These are phyloP conservation scores for Capsella bursapastoris DNA, from an alignment of 345 rosid genomes.

Conservation along the genomic window DNA sequence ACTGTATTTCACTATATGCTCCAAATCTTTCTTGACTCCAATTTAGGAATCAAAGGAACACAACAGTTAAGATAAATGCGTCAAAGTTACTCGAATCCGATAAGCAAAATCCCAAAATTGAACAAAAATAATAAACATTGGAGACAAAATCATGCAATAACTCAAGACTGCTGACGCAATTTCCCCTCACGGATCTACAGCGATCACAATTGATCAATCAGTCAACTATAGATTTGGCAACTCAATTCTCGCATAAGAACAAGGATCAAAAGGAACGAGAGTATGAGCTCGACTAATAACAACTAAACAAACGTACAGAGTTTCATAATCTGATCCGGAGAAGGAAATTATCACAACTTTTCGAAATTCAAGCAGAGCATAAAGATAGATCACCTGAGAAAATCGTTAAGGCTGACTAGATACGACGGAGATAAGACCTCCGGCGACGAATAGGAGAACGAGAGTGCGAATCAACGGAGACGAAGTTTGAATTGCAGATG, in stretches of 20 bases:
- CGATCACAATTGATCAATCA: slow-evolving; percentile 35
- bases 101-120: background rate
- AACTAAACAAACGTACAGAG: slow-evolving; percentile 2
- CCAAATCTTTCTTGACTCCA: background rate
- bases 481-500: slow-evolving; percentile 29
- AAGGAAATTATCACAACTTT: background rate
- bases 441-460: slow-evolving; percentile 22
- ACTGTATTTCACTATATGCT: background rate
- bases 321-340: slow-evolving; percentile 13
- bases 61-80: slow-evolving; percentile 3
- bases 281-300: background rate
- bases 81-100: slow-evolving; percentile 12
- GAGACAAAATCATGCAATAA: slow-evolving; percentile 21
- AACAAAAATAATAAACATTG: background rate
- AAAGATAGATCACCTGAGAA: slow-evolving; percentile 36
- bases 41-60: slow-evolving; percentile 14
- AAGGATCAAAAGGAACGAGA: background rate
- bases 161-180: slow-evolving; percentile 1
- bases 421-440: slow-evolving; percentile 31
- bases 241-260: background rate
- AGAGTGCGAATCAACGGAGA: slow-evolving; percentile 30
- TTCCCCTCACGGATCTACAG: slow-evolving; percentile 31
- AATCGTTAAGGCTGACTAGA: slow-evolving; percentile 26
- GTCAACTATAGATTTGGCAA: slow-evolving; percentile 32
- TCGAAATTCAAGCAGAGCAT: background rate